Base-by-base conservation (phyloP, 2,329 filamentous ascomycete genomes). In the Colletotrichum sp. region DNA sequence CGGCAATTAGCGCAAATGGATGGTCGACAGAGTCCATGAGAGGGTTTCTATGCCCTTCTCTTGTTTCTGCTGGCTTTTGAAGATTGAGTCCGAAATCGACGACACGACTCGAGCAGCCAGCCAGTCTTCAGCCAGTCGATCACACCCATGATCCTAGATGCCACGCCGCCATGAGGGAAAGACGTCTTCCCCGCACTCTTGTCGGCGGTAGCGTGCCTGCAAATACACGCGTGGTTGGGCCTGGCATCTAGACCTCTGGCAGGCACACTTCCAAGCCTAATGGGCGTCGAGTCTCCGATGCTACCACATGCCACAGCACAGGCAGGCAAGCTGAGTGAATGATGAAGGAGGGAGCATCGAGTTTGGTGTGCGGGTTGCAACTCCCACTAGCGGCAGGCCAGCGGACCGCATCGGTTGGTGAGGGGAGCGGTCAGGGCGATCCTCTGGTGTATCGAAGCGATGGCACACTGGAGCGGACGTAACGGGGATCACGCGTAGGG, bases 121-220 rank as follows among this genome's bases (percentile, higher is more conserved):
- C 44, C n/a, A 8, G 67, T 15, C 24, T 59, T n/a, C 30, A 13
- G 32, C 10, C 8, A 24, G 57, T 28, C 28, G 28, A 57, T 13
- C 24, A 62, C 28, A 24, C 13, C 63, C 32, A 68, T 68, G 57
- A 72, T 68, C 57, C 39, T 28, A 64, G 69, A 55, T 21, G 44
- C 30, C 36, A 67, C n/a, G 63, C 55, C 32, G 63, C 63, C 69
- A 36, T 64, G 73, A 32, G 64, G 21, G 18, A 32, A 62, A 66
- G 70, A 64, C 52, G 59, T 60, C 28, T 74, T 69, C 70, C 70
- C 74, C 74, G 70, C 74, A 69, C 34, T 76, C 59, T 60, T 26
- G 15, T 39, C 36, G 0, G 18, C 16, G 15, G 68, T 62, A 64
- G 63, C 62, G 28, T 72, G 63, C 30, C 55, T 63, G 52, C 26